phyloP scores from a whole-genome alignment of 257 asterid species.

The Linderniella brevidens region DNA sequence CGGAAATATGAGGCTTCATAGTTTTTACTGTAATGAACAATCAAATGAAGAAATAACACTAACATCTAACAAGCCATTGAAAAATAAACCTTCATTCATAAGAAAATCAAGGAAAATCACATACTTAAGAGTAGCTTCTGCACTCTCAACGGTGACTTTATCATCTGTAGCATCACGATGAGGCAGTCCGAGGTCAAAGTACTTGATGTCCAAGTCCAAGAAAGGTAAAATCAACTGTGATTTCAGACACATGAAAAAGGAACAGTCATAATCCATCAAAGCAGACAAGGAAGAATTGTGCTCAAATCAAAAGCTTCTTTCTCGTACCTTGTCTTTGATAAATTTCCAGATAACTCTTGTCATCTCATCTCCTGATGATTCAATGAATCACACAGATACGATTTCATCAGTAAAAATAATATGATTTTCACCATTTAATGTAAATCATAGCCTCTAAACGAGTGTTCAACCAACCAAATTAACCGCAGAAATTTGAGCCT shows the following conservation, averaged over 20 bases:
- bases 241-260: conserved; percentile 7
- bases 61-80: too few species aligned
- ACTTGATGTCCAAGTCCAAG: conserved; percentile 89
- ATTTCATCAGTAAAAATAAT: not conserved
- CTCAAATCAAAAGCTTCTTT: conserved; percentile 2
- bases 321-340: conserved; percentile 83
- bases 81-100: too few species aligned
- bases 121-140: conserved; percentile 97
- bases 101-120: conserved; percentile 9
- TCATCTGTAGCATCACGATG: conserved; percentile 95
- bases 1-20: too few species aligned
- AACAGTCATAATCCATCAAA: not conserved
- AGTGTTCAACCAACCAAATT: too few species aligned
- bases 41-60: too few species aligned
- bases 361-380: conserved; percentile 89
- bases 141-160: conserved; percentile 95
- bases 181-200: conserved; percentile 88
- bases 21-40: too few species aligned
- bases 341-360: conserved; percentile 89
- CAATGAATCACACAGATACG: conserved; percentile 1
- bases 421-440: not conserved
- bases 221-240: conserved; percentile 80
- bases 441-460: not conserved
- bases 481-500: too few species aligned
- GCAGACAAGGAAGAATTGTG: conserved; percentile 1